phyloP scores from a whole-genome alignment of 2,329 filamentous ascomycete species.

The Harringtonia aguacate region DNA sequence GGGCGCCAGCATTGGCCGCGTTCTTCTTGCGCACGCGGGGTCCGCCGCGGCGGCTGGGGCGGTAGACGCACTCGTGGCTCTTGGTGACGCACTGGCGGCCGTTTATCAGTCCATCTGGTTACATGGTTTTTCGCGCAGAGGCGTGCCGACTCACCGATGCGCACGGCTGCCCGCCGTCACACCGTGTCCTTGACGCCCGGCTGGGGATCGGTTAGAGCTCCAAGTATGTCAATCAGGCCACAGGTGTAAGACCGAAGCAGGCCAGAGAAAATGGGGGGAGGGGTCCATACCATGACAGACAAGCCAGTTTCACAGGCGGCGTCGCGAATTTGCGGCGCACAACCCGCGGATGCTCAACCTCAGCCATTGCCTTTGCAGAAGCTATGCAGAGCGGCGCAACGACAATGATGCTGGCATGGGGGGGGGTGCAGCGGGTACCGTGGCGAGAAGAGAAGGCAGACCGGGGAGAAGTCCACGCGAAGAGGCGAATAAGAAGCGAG shows the following conservation, averaged over 20 bases:
- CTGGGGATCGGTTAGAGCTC: constrained; percentile 2
- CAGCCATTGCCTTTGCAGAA: constrained; percentile 6
- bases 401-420: not conserved
- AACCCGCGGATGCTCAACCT: constrained; percentile 5
- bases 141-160: constrained; percentile 6
- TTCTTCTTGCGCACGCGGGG: constrained; percentile 31
- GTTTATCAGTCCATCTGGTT: not conserved
- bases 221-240: too few relatives aligned
- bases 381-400: not conserved
- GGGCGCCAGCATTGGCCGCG: constrained; percentile 14
- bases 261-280: too few relatives aligned
- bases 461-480: not conserved
- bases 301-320: constrained; percentile 39
- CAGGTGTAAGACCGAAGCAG: too few relatives aligned
- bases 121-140: not conserved
- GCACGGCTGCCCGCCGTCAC: constrained; percentile 13
- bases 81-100: constrained; percentile 25
- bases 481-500: not conserved
- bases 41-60: constrained; percentile 31
- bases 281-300: constrained; percentile 37
- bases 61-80: constrained; percentile 30
- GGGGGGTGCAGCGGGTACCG: too few relatives aligned
- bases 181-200: constrained; percentile 15
- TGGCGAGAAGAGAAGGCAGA: too few relatives aligned
- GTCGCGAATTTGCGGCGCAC: constrained; percentile 26